phyloP scores from a whole-genome alignment of 164 flowering plant species.

The Saururus chinensis region DNA sequence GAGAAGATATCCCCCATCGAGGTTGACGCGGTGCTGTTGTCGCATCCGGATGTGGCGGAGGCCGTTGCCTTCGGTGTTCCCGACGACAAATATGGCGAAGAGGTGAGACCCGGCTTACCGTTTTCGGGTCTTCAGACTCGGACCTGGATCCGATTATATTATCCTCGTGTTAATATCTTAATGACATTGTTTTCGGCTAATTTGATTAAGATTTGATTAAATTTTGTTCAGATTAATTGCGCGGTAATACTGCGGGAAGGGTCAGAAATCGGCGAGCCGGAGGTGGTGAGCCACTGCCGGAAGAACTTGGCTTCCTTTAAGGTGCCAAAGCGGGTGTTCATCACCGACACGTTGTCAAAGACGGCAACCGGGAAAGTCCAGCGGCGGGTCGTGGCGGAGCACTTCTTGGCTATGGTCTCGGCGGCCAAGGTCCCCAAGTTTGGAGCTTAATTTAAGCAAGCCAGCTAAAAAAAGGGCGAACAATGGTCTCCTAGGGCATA shows the following conservation, averaged over 20 bases:
- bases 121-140: too few species aligned
- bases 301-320: conserved; percentile 56
- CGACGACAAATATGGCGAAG: conserved; percentile 89
- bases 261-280: conserved; percentile 32
- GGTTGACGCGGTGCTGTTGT: conserved; percentile 70
- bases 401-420: conserved; percentile 64
- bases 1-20: conserved; percentile 91
- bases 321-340: conserved; percentile 82
- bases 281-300: conserved; percentile 43
- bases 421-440: background rate
- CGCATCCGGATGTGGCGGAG: conserved; percentile 75
- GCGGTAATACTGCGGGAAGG: conserved; percentile 78
- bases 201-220: background rate
- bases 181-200: too few species aligned
- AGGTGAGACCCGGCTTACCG: conserved; percentile 32
- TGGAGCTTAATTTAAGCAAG: background rate
- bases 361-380: conserved; percentile 94
- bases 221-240: conserved; percentile 65
- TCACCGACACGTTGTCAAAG: conserved; percentile 69
- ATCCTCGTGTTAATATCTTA: background rate
- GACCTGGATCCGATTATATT: too few species aligned
- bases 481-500: too few species aligned
- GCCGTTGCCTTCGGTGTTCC: conserved; percentile 91
- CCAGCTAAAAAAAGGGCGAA: too few species aligned
- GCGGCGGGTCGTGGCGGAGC: conserved; percentile 75